Evolutionary conservation across 805 yeast species (phyloP), one percentile per base, ranked within the genome.

Genomic region (Ogataea methanolica): DNA sequence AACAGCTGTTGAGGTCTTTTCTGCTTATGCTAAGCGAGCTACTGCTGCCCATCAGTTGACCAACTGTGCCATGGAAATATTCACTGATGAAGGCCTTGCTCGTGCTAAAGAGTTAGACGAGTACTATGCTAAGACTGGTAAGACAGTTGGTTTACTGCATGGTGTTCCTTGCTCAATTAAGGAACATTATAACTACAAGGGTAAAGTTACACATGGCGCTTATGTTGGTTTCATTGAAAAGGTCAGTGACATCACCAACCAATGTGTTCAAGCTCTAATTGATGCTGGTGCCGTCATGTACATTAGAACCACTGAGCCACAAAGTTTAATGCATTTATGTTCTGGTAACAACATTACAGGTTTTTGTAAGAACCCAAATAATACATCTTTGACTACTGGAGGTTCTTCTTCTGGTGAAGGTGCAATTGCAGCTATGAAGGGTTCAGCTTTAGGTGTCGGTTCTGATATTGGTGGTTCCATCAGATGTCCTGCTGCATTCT

Each of bases 111-210:
- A 74, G 54, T 66, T 79, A 47, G 87, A 83, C 65, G 78, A 75
- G 3, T 71, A 72, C 53, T 67, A 64, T 47, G 58, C 59, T 21
- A 67, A 70, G 42, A 69, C 74, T 42, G 79, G 80, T 2, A 64
- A 73, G 43, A 66, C 78, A 0, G 62, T 77, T 23, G 82, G 82
- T 41, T 82, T 84, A 0, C 67, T 82, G 45, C 85, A 83, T 39
- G 87, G 88, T 2, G 62, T 82, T 53, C 86, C 87, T 6, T 67
- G 82, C 43, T 79, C 86, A 1, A 62, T 82, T 46, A 82, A 82
- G 59, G 88, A 82, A 81, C 82, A 41, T 73, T 70, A 54, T 65
- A 68, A 44, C 72, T 72, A 47, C 69, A 63, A 39, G 84, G 82
- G 37, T 74, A 68, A 46, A 75, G 76, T 55, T 74, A 83, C 1